Evolutionary conservation across 108 stramenopile genomes (phyloP).

Genomic region (Cyclotella cryptica): DNA sequence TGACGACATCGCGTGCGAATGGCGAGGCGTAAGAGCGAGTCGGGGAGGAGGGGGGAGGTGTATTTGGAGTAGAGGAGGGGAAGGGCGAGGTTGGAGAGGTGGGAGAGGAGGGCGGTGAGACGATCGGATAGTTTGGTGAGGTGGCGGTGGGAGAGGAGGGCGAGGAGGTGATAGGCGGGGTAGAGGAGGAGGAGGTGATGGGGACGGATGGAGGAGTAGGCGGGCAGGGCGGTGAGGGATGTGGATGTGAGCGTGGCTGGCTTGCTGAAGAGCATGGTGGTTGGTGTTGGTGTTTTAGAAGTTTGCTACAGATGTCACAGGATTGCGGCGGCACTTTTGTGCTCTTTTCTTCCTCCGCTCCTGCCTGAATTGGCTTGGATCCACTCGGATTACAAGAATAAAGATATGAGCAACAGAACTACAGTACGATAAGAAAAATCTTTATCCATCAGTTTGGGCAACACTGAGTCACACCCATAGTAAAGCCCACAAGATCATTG

Average conservation of each 20-base stretch:
- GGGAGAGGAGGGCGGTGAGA: slow-evolving; percentile 49
- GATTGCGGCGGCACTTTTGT: too few species aligned
- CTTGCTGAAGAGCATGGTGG: slow-evolving; percentile 2
- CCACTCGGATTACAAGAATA: too few species aligned
- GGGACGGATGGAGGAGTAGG: slow-evolving; percentile 61
- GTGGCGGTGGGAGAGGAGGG: slow-evolving; percentile 55
- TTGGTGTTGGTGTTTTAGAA: not conserved
- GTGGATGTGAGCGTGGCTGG: not conserved
- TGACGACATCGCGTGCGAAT: slow-evolving; percentile 71
- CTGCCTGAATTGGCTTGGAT: too few species aligned
- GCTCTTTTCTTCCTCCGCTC: too few species aligned
- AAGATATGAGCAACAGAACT: too few species aligned
- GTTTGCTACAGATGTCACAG: too few species aligned
- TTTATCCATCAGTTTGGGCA: too few species aligned
- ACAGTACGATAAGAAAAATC: too few species aligned
- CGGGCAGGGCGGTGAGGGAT: not conserved
- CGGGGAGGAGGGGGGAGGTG: slow-evolving; percentile 66
- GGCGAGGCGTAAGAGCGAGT: slow-evolving; percentile 71
- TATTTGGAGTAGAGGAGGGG: slow-evolving; percentile 51
- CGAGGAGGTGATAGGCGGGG: slow-evolving; percentile 38
- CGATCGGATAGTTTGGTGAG: slow-evolving; percentile 45
- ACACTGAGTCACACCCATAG: too few species aligned
- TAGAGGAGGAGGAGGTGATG: slow-evolving; percentile 66
- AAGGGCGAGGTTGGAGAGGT: slow-evolving; percentile 54
- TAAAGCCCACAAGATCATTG: too few species aligned